Percentiles rank a stretch among this genome's conserved stretches.
Conservation (phyloP, 2,329 filamentous ascomycete species). For the Pyrenophora teres region DNA sequence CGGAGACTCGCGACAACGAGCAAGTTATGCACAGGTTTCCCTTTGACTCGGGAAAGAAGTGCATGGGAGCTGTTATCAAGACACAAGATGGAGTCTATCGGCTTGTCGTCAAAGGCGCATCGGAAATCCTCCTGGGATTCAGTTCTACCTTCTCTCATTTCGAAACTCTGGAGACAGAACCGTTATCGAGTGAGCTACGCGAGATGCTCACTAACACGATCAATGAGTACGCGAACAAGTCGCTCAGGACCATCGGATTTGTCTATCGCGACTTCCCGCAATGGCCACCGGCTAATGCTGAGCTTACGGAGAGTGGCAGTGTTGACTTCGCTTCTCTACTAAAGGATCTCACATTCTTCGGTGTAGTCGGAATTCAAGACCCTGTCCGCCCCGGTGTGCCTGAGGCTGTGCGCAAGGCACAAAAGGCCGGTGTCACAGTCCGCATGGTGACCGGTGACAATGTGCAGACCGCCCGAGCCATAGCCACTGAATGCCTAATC, state of each 20-base stretch:
- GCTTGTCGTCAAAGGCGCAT: constrained; percentile 61
- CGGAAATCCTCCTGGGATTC: constrained; percentile 59
- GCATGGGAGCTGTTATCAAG: constrained; percentile 61
- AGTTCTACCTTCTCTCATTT: constrained; percentile 39
- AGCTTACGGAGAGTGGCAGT: constrained; percentile 25
- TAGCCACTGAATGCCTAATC: constrained; percentile 92
- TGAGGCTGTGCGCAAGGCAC: constrained; percentile 82
- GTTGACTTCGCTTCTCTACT: constrained; percentile 29
- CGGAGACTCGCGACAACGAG: constrained; percentile 55
- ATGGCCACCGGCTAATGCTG: constrained; percentile 40
- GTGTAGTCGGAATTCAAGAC: constrained; percentile 92
- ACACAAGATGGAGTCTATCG: constrained; percentile 55
- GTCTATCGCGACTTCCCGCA: constrained; percentile 47
- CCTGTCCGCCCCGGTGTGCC: constrained; percentile 91
- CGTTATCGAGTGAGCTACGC: constrained; percentile 20
- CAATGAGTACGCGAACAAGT: constrained; percentile 46
- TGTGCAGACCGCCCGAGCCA: constrained; percentile 92
- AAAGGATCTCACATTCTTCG: constrained; percentile 73
- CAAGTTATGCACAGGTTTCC: constrained; percentile 58
- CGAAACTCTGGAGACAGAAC: constrained; percentile 21
- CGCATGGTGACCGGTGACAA: constrained; percentile 98
- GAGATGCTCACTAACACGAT: constrained; percentile 39
- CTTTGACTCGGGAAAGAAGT: constrained; percentile 61
- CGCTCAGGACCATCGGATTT: constrained; percentile 51
- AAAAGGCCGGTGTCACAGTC: constrained; percentile 88